Evolutionary conservation across 1,284 basidiomycete genomes (phyloP).

Genomic region (Naganishia cerealis): DNA sequence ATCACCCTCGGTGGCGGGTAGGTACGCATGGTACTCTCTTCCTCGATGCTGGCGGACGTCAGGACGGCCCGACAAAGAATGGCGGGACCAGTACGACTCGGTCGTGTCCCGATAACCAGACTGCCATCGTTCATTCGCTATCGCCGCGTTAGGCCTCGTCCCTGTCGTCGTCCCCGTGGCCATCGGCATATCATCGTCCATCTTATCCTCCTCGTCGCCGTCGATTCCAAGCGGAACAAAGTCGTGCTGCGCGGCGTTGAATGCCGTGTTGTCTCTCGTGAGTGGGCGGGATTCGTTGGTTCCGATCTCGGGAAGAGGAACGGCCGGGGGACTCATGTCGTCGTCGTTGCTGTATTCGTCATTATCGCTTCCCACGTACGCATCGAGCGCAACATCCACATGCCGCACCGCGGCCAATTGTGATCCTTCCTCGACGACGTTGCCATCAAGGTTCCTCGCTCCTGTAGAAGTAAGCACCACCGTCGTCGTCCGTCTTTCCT

Average conservation of each 20-base stretch:
- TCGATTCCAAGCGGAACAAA: constrained; percentile 1
- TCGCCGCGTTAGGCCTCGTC: not conserved
- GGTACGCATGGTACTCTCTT: not conserved
- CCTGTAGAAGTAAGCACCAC: not conserved
- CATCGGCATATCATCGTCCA: not conserved
- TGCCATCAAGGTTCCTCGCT: not conserved
- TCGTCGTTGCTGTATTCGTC: not conserved
- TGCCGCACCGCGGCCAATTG: not conserved
- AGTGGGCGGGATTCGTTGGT: not conserved
- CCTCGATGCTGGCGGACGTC: not conserved
- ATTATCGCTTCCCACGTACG: not conserved
- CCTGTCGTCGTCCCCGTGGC: not conserved
- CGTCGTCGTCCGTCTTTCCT: not conserved
- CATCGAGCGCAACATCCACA: not conserved
- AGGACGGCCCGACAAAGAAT: not conserved
- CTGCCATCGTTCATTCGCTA: not conserved
- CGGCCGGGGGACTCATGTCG: not conserved
- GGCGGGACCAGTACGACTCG: not conserved
- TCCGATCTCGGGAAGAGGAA: constrained; percentile 16
- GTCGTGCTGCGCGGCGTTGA: constrained; percentile 8
- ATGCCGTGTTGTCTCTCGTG: constrained; percentile 21
- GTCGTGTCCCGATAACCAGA: not conserved
- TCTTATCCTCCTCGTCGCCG: constrained; percentile 9
- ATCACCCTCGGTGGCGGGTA: not conserved
- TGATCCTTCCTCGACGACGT: not conserved